Percentiles rank a stretch among this genome's conserved stretches.
Conservation (phyloP, 371 early-diverging fungal species). For the Mortierella polycephala region DNA sequence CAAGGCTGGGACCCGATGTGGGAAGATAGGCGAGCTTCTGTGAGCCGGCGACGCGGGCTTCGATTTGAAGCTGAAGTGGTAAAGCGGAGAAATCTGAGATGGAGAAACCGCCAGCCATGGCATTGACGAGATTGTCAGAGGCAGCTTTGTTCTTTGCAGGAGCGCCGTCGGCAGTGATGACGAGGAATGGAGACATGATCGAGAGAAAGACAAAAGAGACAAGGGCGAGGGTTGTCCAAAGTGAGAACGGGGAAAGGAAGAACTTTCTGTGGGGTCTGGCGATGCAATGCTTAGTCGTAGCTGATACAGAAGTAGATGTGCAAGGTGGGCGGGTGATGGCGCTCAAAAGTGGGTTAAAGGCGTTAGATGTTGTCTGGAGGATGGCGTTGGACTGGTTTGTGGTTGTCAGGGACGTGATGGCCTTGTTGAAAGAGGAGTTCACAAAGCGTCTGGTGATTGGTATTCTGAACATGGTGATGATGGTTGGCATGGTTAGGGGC, state of each 20-base stretch:
- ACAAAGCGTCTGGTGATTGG: slow-evolving; percentile 3
- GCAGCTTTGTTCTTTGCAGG: slow-evolving; percentile 17
- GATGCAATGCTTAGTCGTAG: too few species aligned
- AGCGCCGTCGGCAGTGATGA: slow-evolving; percentile 2
- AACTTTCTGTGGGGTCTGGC: too few species aligned
- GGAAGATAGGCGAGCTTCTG: slow-evolving; percentile 43
- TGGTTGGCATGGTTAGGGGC: too few species aligned
- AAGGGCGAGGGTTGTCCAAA: slow-evolving; percentile 2
- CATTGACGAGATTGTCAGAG: slow-evolving; percentile 1
- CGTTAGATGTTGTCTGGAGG: too few species aligned
- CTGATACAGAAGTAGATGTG: not conserved
- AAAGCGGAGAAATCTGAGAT: slow-evolving; percentile 14
- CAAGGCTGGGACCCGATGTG: slow-evolving; percentile 17
- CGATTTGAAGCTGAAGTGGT: slow-evolving; percentile 47
- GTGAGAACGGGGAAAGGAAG: not conserved
- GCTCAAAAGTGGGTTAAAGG: too few species aligned
- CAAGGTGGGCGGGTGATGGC: not conserved
- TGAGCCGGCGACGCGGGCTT: slow-evolving; percentile 17
- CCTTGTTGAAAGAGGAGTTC: slow-evolving; percentile 18
- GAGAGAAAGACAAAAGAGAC: slow-evolving; percentile 15
- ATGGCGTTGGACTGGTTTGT: not conserved
- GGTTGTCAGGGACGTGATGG: slow-evolving; percentile 10
- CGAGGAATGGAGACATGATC: slow-evolving; percentile 1
- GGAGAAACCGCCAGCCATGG: slow-evolving; percentile 20
- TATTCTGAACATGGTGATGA: too few species aligned